Evolutionary conservation across 2,329 filamentous ascomycete species (phyloP), one percentile per base, ranked within the genome.

Genomic region (Botrytis galanthina): DNA sequence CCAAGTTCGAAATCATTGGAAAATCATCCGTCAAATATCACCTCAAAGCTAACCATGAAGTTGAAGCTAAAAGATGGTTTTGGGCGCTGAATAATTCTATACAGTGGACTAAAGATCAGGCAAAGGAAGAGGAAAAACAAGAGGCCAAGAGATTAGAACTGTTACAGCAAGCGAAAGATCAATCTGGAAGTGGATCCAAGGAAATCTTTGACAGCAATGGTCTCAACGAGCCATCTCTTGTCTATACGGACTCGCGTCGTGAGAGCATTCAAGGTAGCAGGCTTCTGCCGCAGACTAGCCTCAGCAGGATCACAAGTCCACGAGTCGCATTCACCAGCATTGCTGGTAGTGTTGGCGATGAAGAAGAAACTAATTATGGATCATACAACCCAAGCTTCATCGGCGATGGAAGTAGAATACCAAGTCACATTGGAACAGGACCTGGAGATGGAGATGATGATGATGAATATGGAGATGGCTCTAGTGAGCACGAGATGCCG

Each of bases 21-120:
- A 99, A 99, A 83, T 98, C 95, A 1, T 98, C 95, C 0, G 96
- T 99, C 81, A 99, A 98, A 83, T 99, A 99, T 82, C 95, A 97
- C 67, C 87, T 99, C 71, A 98, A 97, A 82, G 96, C 96, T 0
- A 99, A 99, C 80, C 96, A 99, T 83, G 93, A 98, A 80, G 95
- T 98, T 42, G 96, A 99, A 82, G 95, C 96, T 9, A 99, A 99
- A 83, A 90, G 96, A 72, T 99, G 96, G 96, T 99, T 97, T 83
- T 99, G 96, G 96, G 93, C 96, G 0, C 86, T 99, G 76, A 99
- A 99, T 84, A 99, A 99, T 81, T 95, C 96, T 9, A 99, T 99
- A 68, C 96, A 98, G 81, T 98, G 94, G 92, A 92, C 94, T 76
- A 99, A 99, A 82, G 96, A 99, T 80, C 96, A 98, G 83, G 95